Base-by-base conservation (phyloP, 108 stramenopile genomes). In the Bacterosira constricta region DNA sequence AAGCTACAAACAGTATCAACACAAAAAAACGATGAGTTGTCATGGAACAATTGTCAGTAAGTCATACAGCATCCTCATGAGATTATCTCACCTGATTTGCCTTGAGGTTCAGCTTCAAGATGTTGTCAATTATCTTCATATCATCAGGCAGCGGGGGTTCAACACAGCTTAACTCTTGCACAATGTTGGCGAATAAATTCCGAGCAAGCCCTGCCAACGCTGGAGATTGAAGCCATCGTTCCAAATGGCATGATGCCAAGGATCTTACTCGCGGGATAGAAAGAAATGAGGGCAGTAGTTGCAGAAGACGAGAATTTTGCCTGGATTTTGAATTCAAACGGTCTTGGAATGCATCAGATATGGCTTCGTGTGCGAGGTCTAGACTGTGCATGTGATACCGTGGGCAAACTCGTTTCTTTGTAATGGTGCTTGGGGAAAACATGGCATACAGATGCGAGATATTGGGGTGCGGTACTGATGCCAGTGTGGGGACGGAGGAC, bases 181-280 rank as follows among this genome's bases (percentile, higher is more conserved):
- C 88, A 23, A 85, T 82, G 31, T 44, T 46, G 9, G 86, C 37
- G 74, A 92, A 88, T 10, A 92, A 66, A 7, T 67, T 78, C 57
- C 91, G 61, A 13, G 87, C 88, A 4, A 88, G 81, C 3, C 91
- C 91, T 4, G 91, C 83, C 46, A 92, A 58, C 1, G 88, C 91
- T 36, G 91, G 91, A 20, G 91, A 92, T 57, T 92, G 91, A 31
- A 92, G 82, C 91, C 91, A 92, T 55, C 74, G 77, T 63, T 86
- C 85, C 56, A 92, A 70, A 66, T 86, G 75, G 9, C 58, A 52
- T 11, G 91, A 83, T 10, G 84, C 65, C 8, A 86, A 70, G 13
- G 72, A 46, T 39, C 91, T 56, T 4, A 92, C 85, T 46, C 44
- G 34, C 17, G 91, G 84, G 39, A 92, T 79, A 18, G 71, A 69